Base-by-base conservation (phyloP, 2,329 filamentous ascomycete genomes). In the Penicillium sp. region DNA sequence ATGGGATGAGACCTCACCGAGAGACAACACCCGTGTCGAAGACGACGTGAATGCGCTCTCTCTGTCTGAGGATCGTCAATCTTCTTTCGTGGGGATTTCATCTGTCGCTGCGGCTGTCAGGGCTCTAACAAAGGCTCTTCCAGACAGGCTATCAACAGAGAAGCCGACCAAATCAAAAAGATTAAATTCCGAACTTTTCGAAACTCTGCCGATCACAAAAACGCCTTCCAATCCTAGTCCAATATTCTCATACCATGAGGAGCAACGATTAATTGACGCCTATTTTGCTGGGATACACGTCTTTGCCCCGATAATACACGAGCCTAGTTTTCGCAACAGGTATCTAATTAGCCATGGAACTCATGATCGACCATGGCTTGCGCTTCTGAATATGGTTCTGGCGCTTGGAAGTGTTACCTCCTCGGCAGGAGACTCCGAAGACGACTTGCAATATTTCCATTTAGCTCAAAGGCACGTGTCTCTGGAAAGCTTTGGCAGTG, bases 341-440 rank as follows among this genome's bases (percentile, higher is more conserved):
- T 55, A 54, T 32, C 26, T 50, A 18, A 47, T 29, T 23, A 46
- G 49, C 18, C 45, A 51, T 4, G 30, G 23, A 27, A 43, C 49
- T 15, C 46, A 48, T 9, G 57, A 62, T 43, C 18, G 49, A 24
- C 50, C 58, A n/a, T 64, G 60, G 61, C 49, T 62, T 21, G 57
- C 60, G 3, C 54, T 64, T 10, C 29, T 62, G 7, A 64, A 62
- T 15, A 64, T 62, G 49, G 60, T 64, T 7, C 48, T 62, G 24
- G 58, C 61, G 2, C 34, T 64, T n/a, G 61, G 61, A 1, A 56
- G 53, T 13, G 52, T 64, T 41, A 55, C 44, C 21, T 44, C 52
- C 32, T 52, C 40, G 34, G 9, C 34, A 2, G 49, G 47, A n/a
- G 49, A 59, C 29, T 55, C 40, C 37, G 27, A 48, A 13, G 58